Evolutionary conservation across 2,329 filamentous ascomycete genomes (phyloP).

Genomic region (Hypoxylon sp.): DNA sequence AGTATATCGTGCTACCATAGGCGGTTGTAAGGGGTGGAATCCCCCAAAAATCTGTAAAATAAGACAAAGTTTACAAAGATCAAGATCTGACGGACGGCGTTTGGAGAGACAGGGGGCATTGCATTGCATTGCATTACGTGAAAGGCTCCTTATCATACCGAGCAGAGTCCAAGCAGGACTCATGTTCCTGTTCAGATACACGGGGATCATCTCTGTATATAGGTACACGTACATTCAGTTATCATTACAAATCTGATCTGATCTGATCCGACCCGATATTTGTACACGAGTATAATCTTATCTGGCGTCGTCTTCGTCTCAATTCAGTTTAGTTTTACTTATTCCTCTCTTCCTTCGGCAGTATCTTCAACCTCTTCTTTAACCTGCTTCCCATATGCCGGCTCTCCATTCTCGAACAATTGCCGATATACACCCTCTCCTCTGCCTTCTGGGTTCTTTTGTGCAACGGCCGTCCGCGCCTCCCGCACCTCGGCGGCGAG

Average conservation of each 20-base stretch:
- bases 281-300: slow-evolving; percentile 20
- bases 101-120: neutral
- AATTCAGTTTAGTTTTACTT: slow-evolving; percentile 10
- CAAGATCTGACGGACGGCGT: slow-evolving; percentile 7
- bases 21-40: neutral
- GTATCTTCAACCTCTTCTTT: neutral
- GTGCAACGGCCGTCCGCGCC: slow-evolving; percentile 39
- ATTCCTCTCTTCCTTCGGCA: slow-evolving; percentile 1
- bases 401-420: slow-evolving; percentile 44
- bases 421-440: slow-evolving; percentile 50
- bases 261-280: slow-evolving; percentile 13
- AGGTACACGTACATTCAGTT: slow-evolving; percentile 38
- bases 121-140: neutral
- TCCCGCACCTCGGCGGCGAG: slow-evolving; percentile 55
- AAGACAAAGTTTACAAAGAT: neutral
- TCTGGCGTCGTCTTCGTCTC: neutral
- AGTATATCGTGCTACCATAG: slow-evolving; percentile 92
- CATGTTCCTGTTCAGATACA: slow-evolving; percentile 9
- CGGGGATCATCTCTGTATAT: slow-evolving; percentile 34
- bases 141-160: too few species aligned
- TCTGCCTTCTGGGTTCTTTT: slow-evolving; percentile 17
- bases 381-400: too few species aligned
- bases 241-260: slow-evolving; percentile 34
- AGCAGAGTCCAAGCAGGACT: neutral
- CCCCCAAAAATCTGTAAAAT: slow-evolving; percentile 4